These are phyloP conservation scores for Cymbidium sinense DNA, from an alignment of 106 monocot genomes.

Conservation along the genomic window DNA sequence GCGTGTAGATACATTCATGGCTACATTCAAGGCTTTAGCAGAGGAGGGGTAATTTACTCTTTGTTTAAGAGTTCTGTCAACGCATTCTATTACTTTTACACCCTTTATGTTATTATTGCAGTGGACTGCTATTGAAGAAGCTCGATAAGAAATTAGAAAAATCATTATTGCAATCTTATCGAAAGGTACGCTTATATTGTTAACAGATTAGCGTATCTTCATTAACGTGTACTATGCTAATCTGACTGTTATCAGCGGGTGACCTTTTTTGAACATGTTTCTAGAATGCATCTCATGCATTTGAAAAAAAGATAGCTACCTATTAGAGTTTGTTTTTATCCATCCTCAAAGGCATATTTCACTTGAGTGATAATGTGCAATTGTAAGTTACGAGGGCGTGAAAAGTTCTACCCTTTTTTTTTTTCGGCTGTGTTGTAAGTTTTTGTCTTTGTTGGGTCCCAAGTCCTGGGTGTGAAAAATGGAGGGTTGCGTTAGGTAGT, in stretches of 20 bases:
- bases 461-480: too few species aligned
- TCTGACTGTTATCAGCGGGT: neutral
- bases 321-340: too few species aligned
- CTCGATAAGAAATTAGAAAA: constrained; percentile 94
- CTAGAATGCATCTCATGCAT: too few species aligned
- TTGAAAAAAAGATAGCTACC: too few species aligned
- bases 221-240: neutral
- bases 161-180: constrained; percentile 74
- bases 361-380: too few species aligned
- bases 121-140: constrained; percentile 75
- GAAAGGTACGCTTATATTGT: constrained; percentile 49
- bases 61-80: neutral
- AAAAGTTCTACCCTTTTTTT: neutral
- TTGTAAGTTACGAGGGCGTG: too few species aligned
- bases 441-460: too few species aligned
- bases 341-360: too few species aligned
- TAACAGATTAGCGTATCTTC: neutral
- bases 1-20: constrained; percentile 65
- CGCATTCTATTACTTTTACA: neutral
- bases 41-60: constrained; percentile 61
- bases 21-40: constrained; percentile 43
- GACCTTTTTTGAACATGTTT: neutral
- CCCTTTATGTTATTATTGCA: constrained; percentile 19
- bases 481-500: too few species aligned
- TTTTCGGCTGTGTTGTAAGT: too few species aligned